A percentile compares a stretch with the other conserved stretches of the same genome.
These are phyloP conservation scores for Remersonia thermophila DNA, from an alignment of 2,329 filamentous ascomycete genomes.

Conservation along the genomic window DNA sequence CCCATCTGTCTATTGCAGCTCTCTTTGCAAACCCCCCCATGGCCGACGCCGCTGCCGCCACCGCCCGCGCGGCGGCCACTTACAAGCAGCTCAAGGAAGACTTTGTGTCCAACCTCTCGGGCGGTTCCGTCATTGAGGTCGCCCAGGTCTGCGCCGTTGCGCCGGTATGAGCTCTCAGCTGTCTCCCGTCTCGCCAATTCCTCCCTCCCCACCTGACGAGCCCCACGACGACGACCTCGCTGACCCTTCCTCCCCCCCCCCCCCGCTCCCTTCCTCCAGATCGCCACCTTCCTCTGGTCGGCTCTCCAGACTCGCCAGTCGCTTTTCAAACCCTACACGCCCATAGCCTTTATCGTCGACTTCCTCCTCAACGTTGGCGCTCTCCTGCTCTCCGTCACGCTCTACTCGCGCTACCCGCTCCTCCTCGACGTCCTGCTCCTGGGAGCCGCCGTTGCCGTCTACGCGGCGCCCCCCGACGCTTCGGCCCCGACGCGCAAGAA, in stretches of 20 bases:
- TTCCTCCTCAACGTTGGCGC: conserved; percentile 77
- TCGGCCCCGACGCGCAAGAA: conserved; percentile 27
- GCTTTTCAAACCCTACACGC: conserved; percentile 68
- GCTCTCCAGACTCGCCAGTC: conserved; percentile 70
- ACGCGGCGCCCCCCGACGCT: conserved; percentile 35
- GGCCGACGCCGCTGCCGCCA: conserved; percentile 16
- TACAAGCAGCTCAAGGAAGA: conserved; percentile 93
- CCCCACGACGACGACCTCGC: not conserved
- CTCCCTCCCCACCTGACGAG: not conserved
- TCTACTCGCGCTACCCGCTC: conserved; percentile 65
- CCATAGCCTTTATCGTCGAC: conserved; percentile 59
- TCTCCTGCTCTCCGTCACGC: conserved; percentile 72
- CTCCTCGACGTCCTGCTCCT: conserved; percentile 65
- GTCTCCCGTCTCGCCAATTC: too few relatives aligned
- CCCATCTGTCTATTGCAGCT: too few relatives aligned
- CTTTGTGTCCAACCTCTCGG: conserved; percentile 84
- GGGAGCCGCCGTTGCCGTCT: conserved; percentile 55
- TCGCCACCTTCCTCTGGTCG: conserved; percentile 77
- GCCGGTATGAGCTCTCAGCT: conserved; percentile 55
- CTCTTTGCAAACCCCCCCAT: too few relatives aligned
- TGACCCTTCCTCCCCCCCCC: not conserved
- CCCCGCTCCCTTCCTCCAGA: conserved; percentile 45
- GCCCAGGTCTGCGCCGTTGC: conserved; percentile 75
- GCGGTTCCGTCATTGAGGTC: conserved; percentile 74
- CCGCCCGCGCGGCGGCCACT: conserved; percentile 30